These are phyloP conservation scores for Cladobotryum mycophilum DNA, from an alignment of 2,329 filamentous ascomycete genomes.

Conservation along the genomic window DNA sequence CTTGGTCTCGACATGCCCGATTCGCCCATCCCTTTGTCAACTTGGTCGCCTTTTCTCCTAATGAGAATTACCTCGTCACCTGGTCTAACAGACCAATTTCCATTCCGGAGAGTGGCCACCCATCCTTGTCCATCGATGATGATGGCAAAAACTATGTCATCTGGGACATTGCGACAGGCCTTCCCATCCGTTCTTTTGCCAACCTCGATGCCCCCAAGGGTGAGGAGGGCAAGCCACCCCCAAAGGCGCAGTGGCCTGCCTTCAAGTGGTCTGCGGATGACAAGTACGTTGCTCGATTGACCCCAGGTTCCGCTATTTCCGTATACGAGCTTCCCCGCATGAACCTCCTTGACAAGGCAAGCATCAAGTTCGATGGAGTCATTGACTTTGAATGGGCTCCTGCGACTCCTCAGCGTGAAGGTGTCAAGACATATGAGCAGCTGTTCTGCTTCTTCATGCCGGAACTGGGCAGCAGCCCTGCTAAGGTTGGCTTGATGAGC, in stretches of 20 bases:
- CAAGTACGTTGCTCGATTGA: conserved; percentile 91
- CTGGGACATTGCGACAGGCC: conserved; percentile 88
- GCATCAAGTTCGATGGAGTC: conserved; percentile 93
- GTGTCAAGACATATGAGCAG: conserved; percentile 88
- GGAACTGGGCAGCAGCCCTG: conserved; percentile 94
- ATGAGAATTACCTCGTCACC: conserved; percentile 88
- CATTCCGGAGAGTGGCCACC: conserved; percentile 81
- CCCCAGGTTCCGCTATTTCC: conserved; percentile 80
- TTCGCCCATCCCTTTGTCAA: conserved; percentile 96
- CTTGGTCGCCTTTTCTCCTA: conserved; percentile 90
- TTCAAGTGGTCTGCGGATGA: conserved; percentile 99
- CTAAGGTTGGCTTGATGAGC: conserved; percentile 94
- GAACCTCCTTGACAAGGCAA: conserved; percentile 83
- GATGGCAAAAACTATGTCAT: conserved; percentile 99
- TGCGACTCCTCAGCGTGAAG: conserved; percentile 71
- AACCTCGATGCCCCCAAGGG: conserved; percentile 71
- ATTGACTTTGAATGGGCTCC: conserved; percentile 99
- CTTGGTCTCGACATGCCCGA: conserved; percentile 84
- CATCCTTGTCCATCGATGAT: conserved; percentile 79
- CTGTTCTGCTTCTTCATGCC: conserved; percentile 98
- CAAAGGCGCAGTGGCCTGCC: conserved; percentile 94
- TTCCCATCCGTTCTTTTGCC: conserved; percentile 87
- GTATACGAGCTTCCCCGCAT: conserved; percentile 86
- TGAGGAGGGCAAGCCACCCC: conserved; percentile 56
- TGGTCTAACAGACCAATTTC: conserved; percentile 94